Base-by-base conservation (phyloP, 805 yeast species). In the Ogataea nakhonphanomensis region DNA sequence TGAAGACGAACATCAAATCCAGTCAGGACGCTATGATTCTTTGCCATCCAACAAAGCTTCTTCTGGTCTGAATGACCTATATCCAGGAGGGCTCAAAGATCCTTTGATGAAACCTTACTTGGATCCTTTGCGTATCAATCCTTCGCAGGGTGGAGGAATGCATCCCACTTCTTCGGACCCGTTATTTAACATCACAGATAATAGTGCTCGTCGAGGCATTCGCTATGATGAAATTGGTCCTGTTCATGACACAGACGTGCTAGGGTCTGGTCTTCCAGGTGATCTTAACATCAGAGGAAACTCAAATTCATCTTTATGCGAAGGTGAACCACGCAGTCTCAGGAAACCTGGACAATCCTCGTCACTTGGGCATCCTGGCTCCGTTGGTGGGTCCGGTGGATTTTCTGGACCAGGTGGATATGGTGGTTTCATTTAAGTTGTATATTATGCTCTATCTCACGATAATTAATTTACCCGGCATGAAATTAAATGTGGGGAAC, bases 91-190 rank as follows among this genome's bases (percentile, higher is more conserved):
- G 8, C 37, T 46, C 12, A 56, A 59, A 39, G 53, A 71, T 37
- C 81, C 81, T 3, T 46, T 50, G 2, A 44, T 74, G 46, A 58
- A 58, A 41, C 75, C 77, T 1, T 67, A 50, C 31, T 27, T 71
- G 4, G 78, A 73, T 48, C 78, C 78, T 3, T 47, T 57, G 6
- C 40, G 49, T 3, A 35, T 44, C 0, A 39, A 45, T 23, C 12
- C 38, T 3, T 20, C 39, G 13, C 51, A 48, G 9, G 61, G 57
- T 22, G 76, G 77, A 10, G 84, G 83, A 0, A 77, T 78, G 84
- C 60, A 71, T 39, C 78, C 80, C 1, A 66, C 74, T 4, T 51
- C 65, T 1, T 55, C 70, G 31, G 81, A 78, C 51, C 82, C 81
- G 0, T 41, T 78, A 7, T 78, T 78, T 48, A 38, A 35, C 20